A percentile compares a stretch with the other conserved stretches of the same genome.
phyloP scores from a whole-genome alignment of 768 basidiomycete species.

The Amanita phalloides region DNA sequence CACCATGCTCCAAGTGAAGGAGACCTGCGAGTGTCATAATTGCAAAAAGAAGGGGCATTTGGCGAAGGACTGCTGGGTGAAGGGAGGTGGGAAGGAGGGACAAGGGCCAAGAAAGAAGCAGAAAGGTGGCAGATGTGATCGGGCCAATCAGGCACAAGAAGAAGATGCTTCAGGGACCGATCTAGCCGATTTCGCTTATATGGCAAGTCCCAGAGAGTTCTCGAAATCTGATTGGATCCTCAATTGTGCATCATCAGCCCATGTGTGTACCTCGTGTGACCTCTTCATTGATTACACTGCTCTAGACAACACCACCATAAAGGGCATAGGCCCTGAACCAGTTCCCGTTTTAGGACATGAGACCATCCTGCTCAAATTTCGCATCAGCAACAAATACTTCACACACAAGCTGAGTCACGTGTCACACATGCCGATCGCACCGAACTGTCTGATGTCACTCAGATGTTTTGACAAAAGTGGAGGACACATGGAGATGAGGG shows the following conservation, averaged over 20 bases:
- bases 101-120: not conserved
- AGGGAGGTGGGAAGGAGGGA: too few species aligned
- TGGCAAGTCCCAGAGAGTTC: not conserved
- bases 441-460: constrained; percentile 14
- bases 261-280: constrained; percentile 13
- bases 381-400: constrained; percentile 9
- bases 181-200: not conserved
- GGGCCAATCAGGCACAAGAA: not conserved
- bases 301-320: constrained; percentile 7
- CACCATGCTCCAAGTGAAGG: too few species aligned
- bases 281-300: constrained; percentile 12
- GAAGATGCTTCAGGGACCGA: not conserved
- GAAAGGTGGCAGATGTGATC: not conserved
- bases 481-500: not conserved
- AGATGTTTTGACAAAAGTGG: constrained; percentile 8
- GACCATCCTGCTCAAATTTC: constrained; percentile 11
- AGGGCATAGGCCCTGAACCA: constrained; percentile 10
- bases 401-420: constrained; percentile 10
- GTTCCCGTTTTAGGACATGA: constrained; percentile 9
- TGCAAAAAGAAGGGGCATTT: too few species aligned
- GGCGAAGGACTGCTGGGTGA: too few species aligned
- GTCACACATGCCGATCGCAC: constrained; percentile 12
- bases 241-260: constrained; percentile 16
- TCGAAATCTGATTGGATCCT: constrained; percentile 14
- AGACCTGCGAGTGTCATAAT: too few species aligned